Base-by-base conservation (phyloP, 2,329 filamentous ascomycete genomes). In the Annulohypoxylon truncatum region DNA sequence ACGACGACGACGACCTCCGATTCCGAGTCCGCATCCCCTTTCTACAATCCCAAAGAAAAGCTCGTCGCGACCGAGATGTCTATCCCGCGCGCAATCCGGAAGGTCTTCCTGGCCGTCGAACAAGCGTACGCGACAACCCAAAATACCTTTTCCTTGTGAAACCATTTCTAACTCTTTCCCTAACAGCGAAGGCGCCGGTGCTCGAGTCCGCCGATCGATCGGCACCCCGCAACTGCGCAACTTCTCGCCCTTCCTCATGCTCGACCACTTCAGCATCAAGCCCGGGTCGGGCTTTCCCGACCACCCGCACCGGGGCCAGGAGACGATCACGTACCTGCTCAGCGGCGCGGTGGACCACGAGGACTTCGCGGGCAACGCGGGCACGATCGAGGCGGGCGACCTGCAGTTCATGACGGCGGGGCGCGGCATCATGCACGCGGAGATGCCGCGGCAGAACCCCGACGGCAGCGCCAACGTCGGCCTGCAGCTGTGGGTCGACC, bases 331-430 rank as follows among this genome's bases (percentile, higher is more conserved):
- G 7, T 69, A 97, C 78, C 84, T 98, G 28, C 85, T 98, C n/a
- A 82, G 86, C 12, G 95, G 95, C 70, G 92, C 33, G 15, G 74
- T 78, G 22, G 72, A 78, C 63, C 77, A 78, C 64, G 77, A 78
- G 56, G 77, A 78, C 64, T 78, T 78, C 40, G 76, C 77, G 10
- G 77, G 77, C 53, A 71, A 78, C 81, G 86, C 86, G 52, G 96
- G 95, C 62, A 96, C 92, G 2, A 93, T 98, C 72, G 85, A 90
- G 66, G 81, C 91, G 0, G 95, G 95, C n/a, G 95, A 97, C 77
- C 82, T 98, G 50, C 95, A 98, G 77, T 98, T 98, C 84, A 98
- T 98, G 96, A 97, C 95, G 0, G 95, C 95, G 0, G 95, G 95
- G 3, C 84, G 86, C 18, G 95, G 95, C 42, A 96, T 98, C 74